Evolutionary conservation across 1,284 basidiomycete genomes (phyloP).

Genomic region (Trichosporon sp.): DNA sequence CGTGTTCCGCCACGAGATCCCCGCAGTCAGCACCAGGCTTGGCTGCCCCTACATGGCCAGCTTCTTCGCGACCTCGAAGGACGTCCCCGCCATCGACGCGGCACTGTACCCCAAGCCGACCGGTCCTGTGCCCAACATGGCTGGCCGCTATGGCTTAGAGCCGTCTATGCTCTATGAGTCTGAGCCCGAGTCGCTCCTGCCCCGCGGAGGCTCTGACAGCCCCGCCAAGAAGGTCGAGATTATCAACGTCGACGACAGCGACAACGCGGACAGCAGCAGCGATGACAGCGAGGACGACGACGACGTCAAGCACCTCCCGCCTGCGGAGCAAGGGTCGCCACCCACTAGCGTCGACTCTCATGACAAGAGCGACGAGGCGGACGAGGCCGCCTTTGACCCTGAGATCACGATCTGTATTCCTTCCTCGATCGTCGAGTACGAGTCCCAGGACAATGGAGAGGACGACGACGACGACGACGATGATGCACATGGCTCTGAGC

Average conservation of each 20-base stretch:
- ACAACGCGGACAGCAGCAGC: not conserved
- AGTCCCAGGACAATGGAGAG: not conserved
- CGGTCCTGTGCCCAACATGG: not conserved
- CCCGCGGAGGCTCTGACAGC: not conserved
- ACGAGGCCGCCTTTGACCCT: not conserved
- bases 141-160: conserved; percentile 14
- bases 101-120: not conserved
- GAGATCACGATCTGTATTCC: not conserved
- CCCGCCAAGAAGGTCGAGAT: not conserved
- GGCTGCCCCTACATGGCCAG: not conserved
- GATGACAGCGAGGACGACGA: not conserved
- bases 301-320: not conserved
- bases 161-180: conserved; percentile 17
- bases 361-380: not conserved
- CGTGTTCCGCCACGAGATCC: not conserved
- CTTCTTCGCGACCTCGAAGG: not conserved
- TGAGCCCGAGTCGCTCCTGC: conserved; percentile 14
- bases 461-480: not conserved
- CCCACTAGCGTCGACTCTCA: not conserved
- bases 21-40: not conserved
- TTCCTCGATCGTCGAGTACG: not conserved
- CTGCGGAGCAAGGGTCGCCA: not conserved
- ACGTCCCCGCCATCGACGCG: not conserved
- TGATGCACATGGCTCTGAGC: not conserved
- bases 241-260: conserved; percentile 3